These are phyloP conservation scores for Aspergillus bertholletiae DNA, from an alignment of 495 filamentous ascomycete species.

Conservation along the genomic window DNA sequence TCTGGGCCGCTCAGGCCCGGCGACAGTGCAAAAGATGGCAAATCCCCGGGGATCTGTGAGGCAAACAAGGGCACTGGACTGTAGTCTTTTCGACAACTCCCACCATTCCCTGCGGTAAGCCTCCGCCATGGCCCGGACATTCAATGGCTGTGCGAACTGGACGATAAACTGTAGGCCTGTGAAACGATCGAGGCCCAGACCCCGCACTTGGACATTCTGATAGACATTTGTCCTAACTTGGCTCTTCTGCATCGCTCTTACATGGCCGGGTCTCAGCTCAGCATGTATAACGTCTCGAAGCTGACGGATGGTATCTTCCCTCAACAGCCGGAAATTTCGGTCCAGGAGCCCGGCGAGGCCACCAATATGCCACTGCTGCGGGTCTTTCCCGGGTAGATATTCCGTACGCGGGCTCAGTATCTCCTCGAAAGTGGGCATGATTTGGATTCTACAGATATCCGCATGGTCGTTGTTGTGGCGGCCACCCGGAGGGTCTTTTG, in stretches of 20 bases:
- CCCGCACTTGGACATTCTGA: slow-evolving; percentile 26
- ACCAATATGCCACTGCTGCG: slow-evolving; percentile 48
- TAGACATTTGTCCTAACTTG: slow-evolving; percentile 38
- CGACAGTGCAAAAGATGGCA: slow-evolving; percentile 54
- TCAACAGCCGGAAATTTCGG: slow-evolving; percentile 55
- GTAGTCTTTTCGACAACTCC: slow-evolving; percentile 52
- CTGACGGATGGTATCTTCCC: slow-evolving; percentile 37
- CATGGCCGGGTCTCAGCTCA: slow-evolving; percentile 2
- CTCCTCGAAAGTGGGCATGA: slow-evolving; percentile 62
- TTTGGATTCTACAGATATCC: slow-evolving; percentile 55
- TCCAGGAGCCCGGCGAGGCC: slow-evolving; percentile 63
- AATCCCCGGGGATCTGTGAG: slow-evolving; percentile 43
- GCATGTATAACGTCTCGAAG: slow-evolving; percentile 30
- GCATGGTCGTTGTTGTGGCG: slow-evolving; percentile 68
- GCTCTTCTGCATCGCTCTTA: not conserved
- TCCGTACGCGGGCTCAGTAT: slow-evolving; percentile 48
- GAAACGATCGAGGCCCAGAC: slow-evolving; percentile 39
- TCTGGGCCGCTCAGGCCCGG: slow-evolving; percentile 20
- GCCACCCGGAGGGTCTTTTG: slow-evolving; percentile 37
- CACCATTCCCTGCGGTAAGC: slow-evolving; percentile 56
- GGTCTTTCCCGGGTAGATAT: slow-evolving; percentile 56
- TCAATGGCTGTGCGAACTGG: slow-evolving; percentile 52
- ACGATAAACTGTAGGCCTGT: slow-evolving; percentile 53
- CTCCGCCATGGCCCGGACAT: slow-evolving; percentile 21
- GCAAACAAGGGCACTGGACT: slow-evolving; percentile 56